These are phyloP conservation scores for Mycena epipterygia DNA, from an alignment of 768 basidiomycete genomes.

Conservation along the genomic window DNA sequence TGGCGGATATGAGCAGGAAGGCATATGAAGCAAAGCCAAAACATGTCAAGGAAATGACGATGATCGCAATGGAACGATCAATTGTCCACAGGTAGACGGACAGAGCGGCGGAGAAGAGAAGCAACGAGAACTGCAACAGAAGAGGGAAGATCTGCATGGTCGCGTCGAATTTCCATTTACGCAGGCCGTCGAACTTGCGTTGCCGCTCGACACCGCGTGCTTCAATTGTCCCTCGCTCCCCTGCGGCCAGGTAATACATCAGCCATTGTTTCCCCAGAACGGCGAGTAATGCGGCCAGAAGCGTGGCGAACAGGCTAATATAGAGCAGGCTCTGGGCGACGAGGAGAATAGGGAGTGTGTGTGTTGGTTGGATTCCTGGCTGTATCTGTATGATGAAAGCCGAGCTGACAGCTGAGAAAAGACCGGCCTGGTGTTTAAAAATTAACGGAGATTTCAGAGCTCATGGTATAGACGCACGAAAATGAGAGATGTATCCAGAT, in stretches of 20 bases:
- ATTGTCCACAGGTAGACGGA: constrained; percentile 1
- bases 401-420: constrained; percentile 15
- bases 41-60: constrained; percentile 2
- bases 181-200: constrained; percentile 6
- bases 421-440: neutral
- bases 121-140: constrained; percentile 5
- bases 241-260: constrained; percentile 1
- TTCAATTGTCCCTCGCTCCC: neutral
- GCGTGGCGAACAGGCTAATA: constrained; percentile 1
- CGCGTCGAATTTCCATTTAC: no score
- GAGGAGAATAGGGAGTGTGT: neutral
- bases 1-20: neutral
- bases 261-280: constrained; percentile 20
- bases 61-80: neutral
- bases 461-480: neutral
- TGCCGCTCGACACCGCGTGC: constrained; percentile 8
- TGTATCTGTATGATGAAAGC: constrained; percentile 15
- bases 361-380: neutral
- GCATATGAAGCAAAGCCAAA: neutral
- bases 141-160: no score
- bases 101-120: constrained; percentile 1
- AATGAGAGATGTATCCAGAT: constrained; percentile 12
- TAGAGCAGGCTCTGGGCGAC: constrained; percentile 13
- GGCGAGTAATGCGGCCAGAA: neutral
- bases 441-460: neutral